These are phyloP conservation scores for Podospora didyma DNA, from an alignment of 495 filamentous ascomycete species.

Conservation along the genomic window DNA sequence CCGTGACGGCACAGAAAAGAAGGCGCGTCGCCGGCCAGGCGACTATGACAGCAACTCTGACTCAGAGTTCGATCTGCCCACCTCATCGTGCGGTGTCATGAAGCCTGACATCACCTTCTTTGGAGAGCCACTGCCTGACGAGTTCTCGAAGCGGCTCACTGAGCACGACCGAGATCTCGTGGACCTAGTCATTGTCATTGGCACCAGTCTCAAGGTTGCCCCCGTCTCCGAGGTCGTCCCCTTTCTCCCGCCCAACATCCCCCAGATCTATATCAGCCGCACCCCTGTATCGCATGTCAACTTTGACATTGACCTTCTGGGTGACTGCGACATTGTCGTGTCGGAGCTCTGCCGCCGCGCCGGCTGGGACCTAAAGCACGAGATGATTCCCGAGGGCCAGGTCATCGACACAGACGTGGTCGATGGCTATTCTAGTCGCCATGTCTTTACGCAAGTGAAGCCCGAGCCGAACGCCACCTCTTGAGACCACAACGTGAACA, in stretches of 20 bases:
- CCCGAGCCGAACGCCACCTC: conserved; percentile 1
- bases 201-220: conserved; percentile 92
- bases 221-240: conserved; percentile 89
- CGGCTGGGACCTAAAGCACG: conserved; percentile 84
- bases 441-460: conserved; percentile 48
- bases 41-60: conserved; percentile 71
- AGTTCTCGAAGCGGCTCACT: conserved; percentile 76
- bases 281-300: conserved; percentile 84
- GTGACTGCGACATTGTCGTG: conserved; percentile 89
- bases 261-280: conserved; percentile 91
- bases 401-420: conserved; percentile 52
- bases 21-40: conserved; percentile 49
- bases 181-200: conserved; percentile 95
- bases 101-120: conserved; percentile 99
- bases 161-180: conserved; percentile 73
- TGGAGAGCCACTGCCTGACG: conserved; percentile 79
- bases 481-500: background rate
- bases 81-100: conserved; percentile 66
- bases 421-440: conserved; percentile 64
- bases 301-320: conserved; percentile 92
- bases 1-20: conserved; percentile 54
- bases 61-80: conserved; percentile 52
- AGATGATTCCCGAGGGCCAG: conserved; percentile 73
- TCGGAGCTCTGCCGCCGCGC: conserved; percentile 80
- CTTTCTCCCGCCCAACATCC: conserved; percentile 70